Evolutionary conservation across 768 basidiomycete genomes (phyloP).

Genomic region (Coprinopsis strossmayeri): DNA sequence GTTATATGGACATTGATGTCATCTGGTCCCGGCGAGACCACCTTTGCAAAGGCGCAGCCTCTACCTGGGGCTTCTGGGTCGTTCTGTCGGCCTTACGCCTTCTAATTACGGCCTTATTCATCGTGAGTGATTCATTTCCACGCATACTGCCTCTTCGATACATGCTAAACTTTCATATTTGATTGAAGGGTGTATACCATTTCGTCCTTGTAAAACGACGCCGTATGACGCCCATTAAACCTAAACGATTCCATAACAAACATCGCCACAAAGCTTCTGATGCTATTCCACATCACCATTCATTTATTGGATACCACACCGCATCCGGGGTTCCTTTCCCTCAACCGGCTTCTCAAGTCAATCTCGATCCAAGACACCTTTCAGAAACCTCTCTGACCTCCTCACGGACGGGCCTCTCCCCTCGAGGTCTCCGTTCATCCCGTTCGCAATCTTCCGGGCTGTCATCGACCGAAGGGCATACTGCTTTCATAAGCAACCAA

Average conservation of each 20-base stretch:
- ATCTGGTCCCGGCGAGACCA: slow-evolving; percentile 46
- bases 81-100: slow-evolving; percentile 28
- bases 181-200: slow-evolving; percentile 5
- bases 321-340: not conserved
- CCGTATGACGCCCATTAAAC: not conserved
- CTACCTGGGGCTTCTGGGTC: slow-evolving; percentile 50
- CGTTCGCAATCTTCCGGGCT: slow-evolving; percentile 21
- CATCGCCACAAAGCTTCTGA: slow-evolving; percentile 10
- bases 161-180: not conserved
- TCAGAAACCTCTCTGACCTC: slow-evolving; percentile 7
- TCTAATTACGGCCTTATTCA: slow-evolving; percentile 3
- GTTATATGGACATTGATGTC: slow-evolving; percentile 59
- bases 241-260: slow-evolving; percentile 1
- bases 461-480: slow-evolving; percentile 7
- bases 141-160: not conserved
- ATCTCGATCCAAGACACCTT: not conserved
- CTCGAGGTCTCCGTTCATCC: slow-evolving; percentile 14
- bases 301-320: no score
- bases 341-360: not conserved
- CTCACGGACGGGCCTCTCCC: slow-evolving; percentile 12
- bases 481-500: not conserved
- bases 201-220: slow-evolving; percentile 3
- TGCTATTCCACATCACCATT: slow-evolving; percentile 1
- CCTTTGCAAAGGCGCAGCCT: slow-evolving; percentile 22
- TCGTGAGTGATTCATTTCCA: not conserved